Evolutionary conservation across 306 rosid species (phyloP).

Genomic region (Alnus glutinosa): DNA sequence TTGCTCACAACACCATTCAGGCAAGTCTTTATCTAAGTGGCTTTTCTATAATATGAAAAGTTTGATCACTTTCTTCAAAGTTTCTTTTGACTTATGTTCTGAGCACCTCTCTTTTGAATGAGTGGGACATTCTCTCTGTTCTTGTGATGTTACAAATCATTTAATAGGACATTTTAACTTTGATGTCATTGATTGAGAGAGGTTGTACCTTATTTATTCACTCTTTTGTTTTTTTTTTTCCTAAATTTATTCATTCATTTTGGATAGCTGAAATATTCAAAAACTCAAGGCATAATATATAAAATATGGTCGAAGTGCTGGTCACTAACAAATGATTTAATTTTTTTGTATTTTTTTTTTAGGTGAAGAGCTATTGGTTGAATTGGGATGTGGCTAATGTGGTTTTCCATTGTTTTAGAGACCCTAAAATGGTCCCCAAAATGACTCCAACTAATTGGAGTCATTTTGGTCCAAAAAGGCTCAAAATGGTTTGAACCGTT

Average conservation of each 20-base stretch:
- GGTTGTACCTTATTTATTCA: too few relatives aligned
- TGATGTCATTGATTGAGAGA: too few relatives aligned
- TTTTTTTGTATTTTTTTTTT: constrained; percentile 28
- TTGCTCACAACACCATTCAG: constrained; percentile 98
- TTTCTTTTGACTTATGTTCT: too few relatives aligned
- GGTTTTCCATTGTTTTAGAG: constrained; percentile 47
- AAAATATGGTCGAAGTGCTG: constrained; percentile 4
- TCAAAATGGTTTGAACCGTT: too few relatives aligned
- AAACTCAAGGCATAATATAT: background rate
- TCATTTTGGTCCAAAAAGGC: too few relatives aligned
- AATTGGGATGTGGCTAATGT: constrained; percentile 96
- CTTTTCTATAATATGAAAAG: background rate
- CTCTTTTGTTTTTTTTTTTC: constrained; percentile 12
- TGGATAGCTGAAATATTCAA: background rate
- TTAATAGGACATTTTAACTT: too few relatives aligned
- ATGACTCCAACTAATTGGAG: too few relatives aligned
- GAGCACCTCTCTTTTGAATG: too few relatives aligned
- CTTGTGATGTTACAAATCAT: too few relatives aligned
- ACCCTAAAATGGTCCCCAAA: too few relatives aligned
- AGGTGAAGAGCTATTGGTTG: constrained; percentile 91
- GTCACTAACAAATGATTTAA: constrained; percentile 12
- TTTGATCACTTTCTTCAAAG: constrained; percentile 3
- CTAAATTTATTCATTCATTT: background rate
- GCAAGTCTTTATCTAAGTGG: constrained; percentile 34
- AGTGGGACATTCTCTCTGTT: too few relatives aligned